A percentile compares a stretch with the other conserved stretches of the same genome.
Conservation (phyloP, 345 rosid species). For the Sonneratia caseolaris region DNA sequence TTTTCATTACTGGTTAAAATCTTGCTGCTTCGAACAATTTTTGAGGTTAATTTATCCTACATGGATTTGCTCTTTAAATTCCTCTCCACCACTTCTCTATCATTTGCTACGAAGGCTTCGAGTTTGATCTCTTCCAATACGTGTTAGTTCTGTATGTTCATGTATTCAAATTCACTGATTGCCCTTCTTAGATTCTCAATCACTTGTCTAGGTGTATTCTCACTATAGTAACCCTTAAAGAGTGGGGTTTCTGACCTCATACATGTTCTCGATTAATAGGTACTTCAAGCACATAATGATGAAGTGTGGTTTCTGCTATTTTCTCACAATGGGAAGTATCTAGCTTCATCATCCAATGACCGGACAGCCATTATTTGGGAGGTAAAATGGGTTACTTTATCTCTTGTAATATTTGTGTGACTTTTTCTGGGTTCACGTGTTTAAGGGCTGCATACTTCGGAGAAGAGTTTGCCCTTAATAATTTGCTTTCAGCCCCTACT, state of each 20-base stretch:
- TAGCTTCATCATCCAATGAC: slow-evolving; percentile 59
- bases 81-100: neutral
- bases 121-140: neutral
- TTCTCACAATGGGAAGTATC: slow-evolving; percentile 56
- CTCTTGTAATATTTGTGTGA: neutral
- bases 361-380: slow-evolving; percentile 55
- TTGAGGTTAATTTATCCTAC: neutral
- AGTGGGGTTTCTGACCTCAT: neutral
- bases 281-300: slow-evolving; percentile 45
- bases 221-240: neutral
- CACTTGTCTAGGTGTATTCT: neutral
- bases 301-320: slow-evolving; percentile 69
- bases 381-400: slow-evolving; percentile 22
- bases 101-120: neutral
- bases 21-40: neutral
- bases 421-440: neutral
- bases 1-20: neutral
- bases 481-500: neutral
- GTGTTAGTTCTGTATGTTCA: neutral
- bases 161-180: neutral
- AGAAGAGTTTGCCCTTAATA: neutral
- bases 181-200: neutral
- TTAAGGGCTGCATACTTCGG: neutral
- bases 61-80: neutral
- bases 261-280: slow-evolving; percentile 18